phyloP scores from a whole-genome alignment of 73 alveolate species.

The Tetrahymena elliotti region DNA sequence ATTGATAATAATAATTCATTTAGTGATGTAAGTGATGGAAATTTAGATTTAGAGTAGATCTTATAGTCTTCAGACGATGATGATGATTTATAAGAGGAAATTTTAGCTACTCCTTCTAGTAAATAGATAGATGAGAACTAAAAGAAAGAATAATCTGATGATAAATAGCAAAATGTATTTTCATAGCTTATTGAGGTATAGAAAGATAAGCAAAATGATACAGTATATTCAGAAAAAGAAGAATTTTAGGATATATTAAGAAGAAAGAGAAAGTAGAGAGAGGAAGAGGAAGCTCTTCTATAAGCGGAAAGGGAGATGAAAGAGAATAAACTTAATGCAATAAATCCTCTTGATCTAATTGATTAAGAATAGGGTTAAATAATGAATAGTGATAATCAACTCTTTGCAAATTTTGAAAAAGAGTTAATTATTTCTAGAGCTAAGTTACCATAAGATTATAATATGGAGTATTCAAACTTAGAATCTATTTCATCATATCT shows the following conservation, averaged over 20 bases:
- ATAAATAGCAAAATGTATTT: not conserved
- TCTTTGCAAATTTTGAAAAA: not conserved
- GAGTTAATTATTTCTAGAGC: not conserved
- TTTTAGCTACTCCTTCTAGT: not conserved
- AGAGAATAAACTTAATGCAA: not conserved
- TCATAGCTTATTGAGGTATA: not conserved
- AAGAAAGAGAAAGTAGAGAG: not conserved
- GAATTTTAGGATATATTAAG: not conserved
- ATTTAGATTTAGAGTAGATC: not conserved
- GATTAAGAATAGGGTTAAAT: not conserved
- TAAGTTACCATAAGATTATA: not conserved
- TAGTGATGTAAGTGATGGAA: not conserved
- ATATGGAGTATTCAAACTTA: not conserved
- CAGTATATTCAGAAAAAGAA: not conserved
- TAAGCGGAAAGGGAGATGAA: not conserved
- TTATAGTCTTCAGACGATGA: not conserved
- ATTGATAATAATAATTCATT: not conserved
- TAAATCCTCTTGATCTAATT: not conserved
- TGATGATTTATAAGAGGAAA: not conserved
- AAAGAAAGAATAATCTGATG: not conserved
- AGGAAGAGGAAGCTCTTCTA: not conserved
- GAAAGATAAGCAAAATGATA: not conserved
- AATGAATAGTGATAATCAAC: not conserved
- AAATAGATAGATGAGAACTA: not conserved
- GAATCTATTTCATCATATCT: not conserved